A percentile compares a stretch with the other conserved stretches of the same genome.
These are phyloP conservation scores for Nakazawaea molendinolei DNA, from an alignment of 805 yeast genomes.

Conservation along the genomic window DNA sequence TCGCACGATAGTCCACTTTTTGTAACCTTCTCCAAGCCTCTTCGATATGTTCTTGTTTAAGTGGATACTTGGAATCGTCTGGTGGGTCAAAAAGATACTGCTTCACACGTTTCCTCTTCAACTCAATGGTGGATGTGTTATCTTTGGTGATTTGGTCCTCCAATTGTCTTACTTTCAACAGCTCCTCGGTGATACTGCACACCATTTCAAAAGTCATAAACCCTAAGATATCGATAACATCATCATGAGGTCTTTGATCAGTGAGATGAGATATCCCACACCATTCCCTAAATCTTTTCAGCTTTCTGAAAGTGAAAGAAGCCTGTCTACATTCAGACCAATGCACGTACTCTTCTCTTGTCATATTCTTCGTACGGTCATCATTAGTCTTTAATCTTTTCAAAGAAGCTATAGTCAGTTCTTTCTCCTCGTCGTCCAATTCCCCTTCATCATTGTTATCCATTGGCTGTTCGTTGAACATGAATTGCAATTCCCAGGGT, in stretches of 20 bases:
- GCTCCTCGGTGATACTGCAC: slow-evolving; percentile 88
- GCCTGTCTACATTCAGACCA: slow-evolving; percentile 99
- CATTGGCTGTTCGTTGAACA: slow-evolving; percentile 87
- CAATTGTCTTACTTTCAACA: slow-evolving; percentile 59
- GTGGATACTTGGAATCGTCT: slow-evolving; percentile 73
- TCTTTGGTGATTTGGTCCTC: slow-evolving; percentile 39
- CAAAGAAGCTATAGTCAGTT: slow-evolving; percentile 82
- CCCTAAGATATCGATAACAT: slow-evolving; percentile 92
- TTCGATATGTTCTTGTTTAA: slow-evolving; percentile 71
- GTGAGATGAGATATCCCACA: slow-evolving; percentile 79
- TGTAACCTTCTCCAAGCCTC: slow-evolving; percentile 88
- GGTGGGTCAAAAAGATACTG: slow-evolving; percentile 80
- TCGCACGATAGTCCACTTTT: slow-evolving; percentile 44
- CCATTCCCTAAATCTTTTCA: slow-evolving; percentile 95
- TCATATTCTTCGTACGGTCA: slow-evolving; percentile 89
- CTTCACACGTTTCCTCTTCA: slow-evolving; percentile 36
- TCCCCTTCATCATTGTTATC: slow-evolving; percentile 58
- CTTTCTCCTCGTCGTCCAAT: slow-evolving; percentile 83
- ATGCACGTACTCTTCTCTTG: slow-evolving; percentile 94
- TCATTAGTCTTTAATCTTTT: slow-evolving; percentile 88
- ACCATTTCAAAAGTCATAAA: slow-evolving; percentile 95
- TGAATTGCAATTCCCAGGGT: slow-evolving; percentile 93
- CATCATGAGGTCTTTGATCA: slow-evolving; percentile 91
- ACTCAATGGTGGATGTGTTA: slow-evolving; percentile 31
- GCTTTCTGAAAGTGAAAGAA: slow-evolving; percentile 88